A percentile compares a stretch with the other conserved stretches of the same genome.
Evolutionary conservation across 345 rosid genomes (phyloP).

Genomic region (Pistacia integerrima): DNA sequence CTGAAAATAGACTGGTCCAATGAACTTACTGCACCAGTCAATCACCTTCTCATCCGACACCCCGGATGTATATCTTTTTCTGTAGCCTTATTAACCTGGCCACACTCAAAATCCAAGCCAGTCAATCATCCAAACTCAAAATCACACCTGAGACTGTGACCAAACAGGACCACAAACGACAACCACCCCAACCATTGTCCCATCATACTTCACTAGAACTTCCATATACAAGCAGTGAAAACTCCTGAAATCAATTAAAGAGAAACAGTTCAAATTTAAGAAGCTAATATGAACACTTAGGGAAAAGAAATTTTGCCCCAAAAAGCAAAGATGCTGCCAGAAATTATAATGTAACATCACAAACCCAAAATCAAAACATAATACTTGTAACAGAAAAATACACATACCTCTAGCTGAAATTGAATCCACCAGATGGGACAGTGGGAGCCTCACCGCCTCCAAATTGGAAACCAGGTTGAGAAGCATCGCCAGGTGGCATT

Average conservation of each 20-base stretch:
- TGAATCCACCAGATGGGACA: slow-evolving; percentile 73
- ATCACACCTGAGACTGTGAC: slow-evolving; percentile 27
- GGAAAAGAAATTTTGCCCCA: background rate
- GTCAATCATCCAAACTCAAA: slow-evolving; percentile 23
- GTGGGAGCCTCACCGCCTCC: slow-evolving; percentile 48
- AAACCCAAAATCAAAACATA: background rate
- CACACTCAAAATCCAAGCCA: slow-evolving; percentile 18
- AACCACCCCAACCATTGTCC: slow-evolving; percentile 22
- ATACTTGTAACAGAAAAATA: background rate
- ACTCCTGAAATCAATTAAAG: slow-evolving; percentile 31
- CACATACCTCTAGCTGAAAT: slow-evolving; percentile 53
- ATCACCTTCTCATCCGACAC: slow-evolving; percentile 22
- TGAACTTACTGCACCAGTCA: slow-evolving; percentile 23
- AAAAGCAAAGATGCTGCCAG: background rate
- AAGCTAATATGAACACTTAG: background rate
- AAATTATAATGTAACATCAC: background rate
- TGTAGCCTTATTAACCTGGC: slow-evolving; percentile 7
- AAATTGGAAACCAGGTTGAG: slow-evolving; percentile 51
- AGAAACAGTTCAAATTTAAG: background rate
- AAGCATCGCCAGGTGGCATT: slow-evolving; percentile 54
- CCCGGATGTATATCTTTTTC: slow-evolving; percentile 6
- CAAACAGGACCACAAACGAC: slow-evolving; percentile 25
- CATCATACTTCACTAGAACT: slow-evolving; percentile 23
- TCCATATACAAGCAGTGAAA: slow-evolving; percentile 14
- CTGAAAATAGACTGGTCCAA: slow-evolving; percentile 14